Evolutionary conservation across 1,284 basidiomycete species (phyloP).

Genomic region (Trichosporon sp.): DNA sequence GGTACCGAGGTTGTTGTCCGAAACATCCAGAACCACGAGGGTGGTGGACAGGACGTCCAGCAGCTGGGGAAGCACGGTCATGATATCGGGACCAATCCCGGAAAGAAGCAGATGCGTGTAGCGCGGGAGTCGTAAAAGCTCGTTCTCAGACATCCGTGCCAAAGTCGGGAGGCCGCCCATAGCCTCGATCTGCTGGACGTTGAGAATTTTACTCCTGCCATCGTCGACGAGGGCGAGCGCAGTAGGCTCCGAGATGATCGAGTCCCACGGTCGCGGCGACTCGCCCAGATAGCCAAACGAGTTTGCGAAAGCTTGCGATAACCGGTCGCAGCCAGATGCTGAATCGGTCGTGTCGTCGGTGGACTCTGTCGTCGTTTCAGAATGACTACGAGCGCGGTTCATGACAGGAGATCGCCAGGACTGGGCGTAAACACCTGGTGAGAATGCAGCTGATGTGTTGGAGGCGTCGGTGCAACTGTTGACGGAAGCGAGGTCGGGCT

Average conservation of each 20-base stretch:
- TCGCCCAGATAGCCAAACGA: slow-evolving; percentile 20
- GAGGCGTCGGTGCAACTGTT: neutral
- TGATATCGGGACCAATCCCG: slow-evolving; percentile 63
- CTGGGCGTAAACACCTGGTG: slow-evolving; percentile 7
- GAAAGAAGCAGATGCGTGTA: slow-evolving; percentile 84
- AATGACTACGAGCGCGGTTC: slow-evolving; percentile 34
- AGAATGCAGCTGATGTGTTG: neutral
- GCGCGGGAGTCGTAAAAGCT: slow-evolving; percentile 54
- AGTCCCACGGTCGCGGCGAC: slow-evolving; percentile 24
- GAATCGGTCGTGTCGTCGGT: slow-evolving; percentile 9
- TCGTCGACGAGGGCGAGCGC: slow-evolving; percentile 45
- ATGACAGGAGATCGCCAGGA: slow-evolving; percentile 19
- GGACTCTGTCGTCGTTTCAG: slow-evolving; percentile 28
- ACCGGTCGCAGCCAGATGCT: slow-evolving; percentile 14
- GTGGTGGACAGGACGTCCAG: slow-evolving; percentile 68
- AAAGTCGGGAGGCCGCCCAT: slow-evolving; percentile 40
- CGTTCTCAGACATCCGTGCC: slow-evolving; percentile 16
- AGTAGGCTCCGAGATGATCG: slow-evolving; percentile 23
- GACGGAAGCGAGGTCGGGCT: neutral
- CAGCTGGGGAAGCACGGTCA: slow-evolving; percentile 63
- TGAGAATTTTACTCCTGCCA: slow-evolving; percentile 41
- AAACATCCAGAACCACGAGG: slow-evolving; percentile 83
- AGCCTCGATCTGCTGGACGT: slow-evolving; percentile 34
- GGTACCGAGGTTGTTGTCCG: slow-evolving; percentile 73
- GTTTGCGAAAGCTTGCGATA: slow-evolving; percentile 17